phyloP scores from a whole-genome alignment of 176 grass and related monocot genomes.

The Eragrostis nindensis region DNA sequence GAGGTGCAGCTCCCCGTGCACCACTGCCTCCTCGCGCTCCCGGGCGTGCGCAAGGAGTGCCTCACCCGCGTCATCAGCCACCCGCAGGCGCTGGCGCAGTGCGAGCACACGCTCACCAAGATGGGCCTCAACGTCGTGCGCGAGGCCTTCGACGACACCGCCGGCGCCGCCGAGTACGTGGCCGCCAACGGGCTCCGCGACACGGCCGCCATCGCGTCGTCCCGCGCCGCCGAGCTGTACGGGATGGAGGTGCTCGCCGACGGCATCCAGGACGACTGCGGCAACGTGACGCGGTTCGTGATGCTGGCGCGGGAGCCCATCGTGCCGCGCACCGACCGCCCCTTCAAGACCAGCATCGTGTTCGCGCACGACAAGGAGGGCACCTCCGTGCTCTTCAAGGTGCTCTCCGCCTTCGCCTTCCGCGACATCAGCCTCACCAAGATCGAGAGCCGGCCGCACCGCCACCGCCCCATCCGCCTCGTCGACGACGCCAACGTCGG shows the following conservation, averaged over 20 bases:
- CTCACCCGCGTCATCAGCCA: slow-evolving; percentile 92
- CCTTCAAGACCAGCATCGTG: slow-evolving; percentile 98
- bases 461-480: slow-evolving; percentile 78
- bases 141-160: slow-evolving; percentile 97
- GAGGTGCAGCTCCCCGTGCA: slow-evolving; percentile 96
- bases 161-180: slow-evolving; percentile 77
- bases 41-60: slow-evolving; percentile 81
- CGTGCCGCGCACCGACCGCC: slow-evolving; percentile 87
- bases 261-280: slow-evolving; percentile 86
- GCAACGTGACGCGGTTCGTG: slow-evolving; percentile 92
- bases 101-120: slow-evolving; percentile 86
- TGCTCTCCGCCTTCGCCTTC: slow-evolving; percentile 87
- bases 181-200: slow-evolving; percentile 73
- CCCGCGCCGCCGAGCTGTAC: slow-evolving; percentile 85
- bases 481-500: slow-evolving; percentile 90
- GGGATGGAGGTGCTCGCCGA: slow-evolving; percentile 78
- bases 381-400: slow-evolving; percentile 92
- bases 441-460: slow-evolving; percentile 93
- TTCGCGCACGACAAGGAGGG: slow-evolving; percentile 85
- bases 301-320: slow-evolving; percentile 91
- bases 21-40: slow-evolving; percentile 92
- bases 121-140: slow-evolving; percentile 94
- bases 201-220: slow-evolving; percentile 88
- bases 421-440: slow-evolving; percentile 83
- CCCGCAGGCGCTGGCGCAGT: slow-evolving; percentile 95